Conservation (phyloP, 768 basidiomycete genomes). For the Auricularia sp. region DNA sequence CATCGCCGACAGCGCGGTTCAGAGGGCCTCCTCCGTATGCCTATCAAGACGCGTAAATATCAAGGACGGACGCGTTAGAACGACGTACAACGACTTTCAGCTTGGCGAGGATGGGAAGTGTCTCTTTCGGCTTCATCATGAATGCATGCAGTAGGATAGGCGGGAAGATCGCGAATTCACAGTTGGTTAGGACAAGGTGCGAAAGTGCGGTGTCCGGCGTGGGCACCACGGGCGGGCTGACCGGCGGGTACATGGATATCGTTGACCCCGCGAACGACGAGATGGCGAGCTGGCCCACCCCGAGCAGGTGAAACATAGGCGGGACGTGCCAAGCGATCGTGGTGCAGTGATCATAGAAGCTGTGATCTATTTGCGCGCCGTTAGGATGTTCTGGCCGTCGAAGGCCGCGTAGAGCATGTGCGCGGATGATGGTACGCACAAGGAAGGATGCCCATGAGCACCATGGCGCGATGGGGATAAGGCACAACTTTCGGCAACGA, state of each 20-base stretch:
- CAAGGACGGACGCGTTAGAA: not conserved
- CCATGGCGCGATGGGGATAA: conserved; percentile 12
- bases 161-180: conserved; percentile 19
- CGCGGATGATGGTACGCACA: not conserved
- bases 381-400: not conserved
- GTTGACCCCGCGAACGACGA: conserved; percentile 17
- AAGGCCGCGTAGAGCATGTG: not conserved
- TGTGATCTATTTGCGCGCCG: conserved; percentile 13
- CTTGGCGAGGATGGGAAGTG: not conserved
- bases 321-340: conserved; percentile 13
- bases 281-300: conserved; percentile 13
- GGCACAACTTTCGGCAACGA: conserved; percentile 20
- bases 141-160: conserved; percentile 26
- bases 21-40: conserved; percentile 23
- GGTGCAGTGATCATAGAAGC: conserved; percentile 15
- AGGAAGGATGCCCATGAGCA: conserved; percentile 1
- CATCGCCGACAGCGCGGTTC: conserved; percentile 17
- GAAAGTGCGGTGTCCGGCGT: conserved; percentile 23
- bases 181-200: conserved; percentile 15
- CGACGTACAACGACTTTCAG: not conserved
- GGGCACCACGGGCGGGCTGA: conserved; percentile 17
- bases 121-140: not conserved
- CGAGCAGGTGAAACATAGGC: conserved; percentile 19
- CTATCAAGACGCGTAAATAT: conserved; percentile 6
- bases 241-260: conserved; percentile 22